Base-by-base conservation (phyloP, 176 grass and related monocot genomes). In the Oryza glumipatula region DNA sequence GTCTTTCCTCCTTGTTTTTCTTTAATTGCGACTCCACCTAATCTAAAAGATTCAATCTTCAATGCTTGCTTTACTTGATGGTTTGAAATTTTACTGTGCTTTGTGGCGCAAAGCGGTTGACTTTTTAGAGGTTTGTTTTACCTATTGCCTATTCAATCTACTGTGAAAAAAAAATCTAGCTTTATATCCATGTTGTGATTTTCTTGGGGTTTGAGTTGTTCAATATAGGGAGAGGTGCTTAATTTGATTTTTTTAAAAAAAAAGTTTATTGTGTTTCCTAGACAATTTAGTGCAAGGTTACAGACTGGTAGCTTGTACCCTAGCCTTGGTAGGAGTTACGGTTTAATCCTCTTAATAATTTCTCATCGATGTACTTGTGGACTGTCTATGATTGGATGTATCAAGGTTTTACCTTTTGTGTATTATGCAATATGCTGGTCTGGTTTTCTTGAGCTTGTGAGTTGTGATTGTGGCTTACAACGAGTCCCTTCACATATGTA, bases 301-400 rank as follows among this genome's bases (percentile, higher is more conserved):
- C 7, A 35, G 61, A 68, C 43, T 28, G 2, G 22, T 66, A 68
- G 4, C 46, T 82, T 38, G 36, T 38, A 6, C 19, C 28, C 28
- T 72, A 16, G 43, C 28, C 16, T 73, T 79, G 49, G 44, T 79
- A 51, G 67, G 36, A 72, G 43, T 78, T 65, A 43, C n/a, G 64
- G 26, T 70, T 49, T 82, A 58, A 46, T 12, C 9, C 26, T 61
- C 5, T 58, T 5, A 2, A 70, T 2, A 15, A 15, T 70, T 70
- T 26, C 15, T 52, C 26, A 38, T 28, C 45, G 5, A 21, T 48
- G 7, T 19, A 19, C 43, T 17, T 70, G 3, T 60, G 13, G n/a
- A n/a, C 3, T 58, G 5, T 67, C 9, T 68, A 75, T 81, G 36
- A 8, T 63, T 21, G 5, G 30, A 64, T 66, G 10, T 51, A 24